A percentile compares a stretch with the other conserved stretches of the same genome.
These are phyloP conservation scores for Pythium scleroteichum DNA, from an alignment of 352 stramenopile species.

Conservation along the genomic window DNA sequence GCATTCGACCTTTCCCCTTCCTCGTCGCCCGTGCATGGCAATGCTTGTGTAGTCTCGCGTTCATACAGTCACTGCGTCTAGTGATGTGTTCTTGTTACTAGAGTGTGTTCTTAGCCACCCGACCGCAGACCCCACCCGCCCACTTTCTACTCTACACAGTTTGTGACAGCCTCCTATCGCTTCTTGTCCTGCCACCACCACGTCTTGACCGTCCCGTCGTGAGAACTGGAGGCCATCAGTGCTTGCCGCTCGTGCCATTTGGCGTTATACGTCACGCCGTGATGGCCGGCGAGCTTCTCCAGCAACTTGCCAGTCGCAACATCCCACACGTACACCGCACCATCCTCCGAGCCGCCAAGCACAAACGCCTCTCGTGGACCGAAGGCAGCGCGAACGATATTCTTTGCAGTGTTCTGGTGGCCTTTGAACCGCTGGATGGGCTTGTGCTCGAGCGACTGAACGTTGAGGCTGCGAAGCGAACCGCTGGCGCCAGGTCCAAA, in stretches of 20 bases:
- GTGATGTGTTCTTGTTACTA: neutral
- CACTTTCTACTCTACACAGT: neutral
- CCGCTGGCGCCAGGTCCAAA: constrained; percentile 12
- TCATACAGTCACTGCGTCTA: neutral
- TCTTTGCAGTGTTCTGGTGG: constrained; percentile 90
- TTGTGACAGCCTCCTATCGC: constrained; percentile 26
- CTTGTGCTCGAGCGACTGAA: constrained; percentile 50
- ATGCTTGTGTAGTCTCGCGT: neutral
- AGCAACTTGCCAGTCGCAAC: constrained; percentile 84
- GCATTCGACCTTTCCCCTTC: neutral
- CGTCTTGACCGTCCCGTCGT: constrained; percentile 89
- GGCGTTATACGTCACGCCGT: constrained; percentile 83
- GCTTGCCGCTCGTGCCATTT: constrained; percentile 87
- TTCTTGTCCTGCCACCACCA: constrained; percentile 87
- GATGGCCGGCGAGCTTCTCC: constrained; percentile 74
- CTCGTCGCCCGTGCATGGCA: neutral
- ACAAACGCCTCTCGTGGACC: constrained; percentile 84
- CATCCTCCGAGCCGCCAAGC: constrained; percentile 85
- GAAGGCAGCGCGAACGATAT: constrained; percentile 84
- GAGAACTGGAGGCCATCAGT: constrained; percentile 80
- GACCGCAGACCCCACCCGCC: neutral
- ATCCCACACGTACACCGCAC: constrained; percentile 87
- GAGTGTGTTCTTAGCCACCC: neutral
- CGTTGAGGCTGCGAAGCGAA: constrained; percentile 29
- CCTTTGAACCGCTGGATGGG: constrained; percentile 87